phyloP scores from a whole-genome alignment of 2,329 filamentous ascomycete species.

The Diaporthe sp. region DNA sequence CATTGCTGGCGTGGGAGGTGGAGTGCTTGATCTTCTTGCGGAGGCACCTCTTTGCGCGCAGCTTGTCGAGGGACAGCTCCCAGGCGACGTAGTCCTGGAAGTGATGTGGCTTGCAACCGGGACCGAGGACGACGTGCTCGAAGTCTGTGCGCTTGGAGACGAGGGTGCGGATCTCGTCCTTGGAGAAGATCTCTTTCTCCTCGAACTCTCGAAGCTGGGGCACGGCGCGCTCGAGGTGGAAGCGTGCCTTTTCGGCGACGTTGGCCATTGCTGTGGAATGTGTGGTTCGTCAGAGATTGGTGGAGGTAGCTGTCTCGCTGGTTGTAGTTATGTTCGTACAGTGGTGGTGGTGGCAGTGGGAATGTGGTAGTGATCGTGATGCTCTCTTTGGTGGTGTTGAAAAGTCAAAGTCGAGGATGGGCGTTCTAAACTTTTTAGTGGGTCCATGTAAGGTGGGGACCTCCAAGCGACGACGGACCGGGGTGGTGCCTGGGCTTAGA shows the following conservation, averaged over 20 bases:
- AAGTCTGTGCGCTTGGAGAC: slow-evolving; percentile 92
- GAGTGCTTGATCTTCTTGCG: slow-evolving; percentile 81
- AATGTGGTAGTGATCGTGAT: background rate
- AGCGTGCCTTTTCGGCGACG: slow-evolving; percentile 93
- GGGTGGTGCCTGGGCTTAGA: slow-evolving; percentile 10
- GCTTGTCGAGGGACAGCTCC: slow-evolving; percentile 77
- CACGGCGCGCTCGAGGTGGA: slow-evolving; percentile 92
- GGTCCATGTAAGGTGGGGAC: background rate
- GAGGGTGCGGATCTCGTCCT: slow-evolving; percentile 91
- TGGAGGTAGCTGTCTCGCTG: too few relatives aligned
- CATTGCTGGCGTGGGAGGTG: slow-evolving; percentile 79
- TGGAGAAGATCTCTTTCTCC: slow-evolving; percentile 89
- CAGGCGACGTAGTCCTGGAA: slow-evolving; percentile 86
- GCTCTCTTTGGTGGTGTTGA: background rate
- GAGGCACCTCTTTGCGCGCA: slow-evolving; percentile 86
- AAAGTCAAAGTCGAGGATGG: slow-evolving; percentile 20
- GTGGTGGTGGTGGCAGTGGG: background rate
- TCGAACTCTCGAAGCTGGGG: slow-evolving; percentile 94
- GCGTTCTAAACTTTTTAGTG: slow-evolving; percentile 31
- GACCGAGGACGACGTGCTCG: slow-evolving; percentile 89
- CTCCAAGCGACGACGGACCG: background rate
- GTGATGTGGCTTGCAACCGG: slow-evolving; percentile 80
- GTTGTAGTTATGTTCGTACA: background rate
- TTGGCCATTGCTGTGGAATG: slow-evolving; percentile 73
- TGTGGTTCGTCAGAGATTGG: background rate